Evolutionary conservation across 495 filamentous ascomycete genomes (phyloP), one percentile per base, ranked within the genome.

Genomic region (Neurospora tetraspora): DNA sequence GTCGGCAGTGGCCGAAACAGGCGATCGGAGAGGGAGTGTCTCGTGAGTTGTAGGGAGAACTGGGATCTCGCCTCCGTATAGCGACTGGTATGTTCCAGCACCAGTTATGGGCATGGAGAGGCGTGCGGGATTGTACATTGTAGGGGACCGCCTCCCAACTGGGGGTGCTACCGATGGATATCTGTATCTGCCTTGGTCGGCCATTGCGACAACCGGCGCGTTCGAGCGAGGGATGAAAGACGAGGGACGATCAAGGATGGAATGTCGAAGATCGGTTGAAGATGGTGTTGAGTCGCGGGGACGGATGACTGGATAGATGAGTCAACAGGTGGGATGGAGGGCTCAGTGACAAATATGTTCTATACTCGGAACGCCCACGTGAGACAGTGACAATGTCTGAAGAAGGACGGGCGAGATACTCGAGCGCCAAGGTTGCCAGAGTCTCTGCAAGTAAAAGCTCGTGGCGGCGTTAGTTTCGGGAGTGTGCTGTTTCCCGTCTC

Each of bases 121-220:
- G 43, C 85, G 82, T 71, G 83, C 84, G 70, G 84, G 83, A 76
- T 85, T 86, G 76, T 83, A 79, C 38, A 82, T 74, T 20, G 79
- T 76, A 36, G 84, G 83, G 53, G 85, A 85, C 40, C 81, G 81
- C 70, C 85, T 77, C 73, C 80, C 81, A 8, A 65, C 27, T 65
- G 65, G 78, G 37, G 23, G 81, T 72, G 73, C 78, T 76, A 23
- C 53, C 12, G 53, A 65, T 59, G 73, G 45, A 72, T 79, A 79
- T 69, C 77, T 70, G 74, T 81, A 81, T 73, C 78, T 76, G 74
- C 73, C 73, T 47, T 79, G 82, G 74, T 86, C 84, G 77, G 81
- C 71, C 83, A 85, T 85, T 42, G 71, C 65, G 74, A 78, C 61
- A 38, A 71, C 37, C 73, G 70, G 70, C 39, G 47, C 69, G 39